These are phyloP conservation scores for Debaryomycetaceae sp. DNA, from an alignment of 1,139 yeast species.

Conservation along the genomic window DNA sequence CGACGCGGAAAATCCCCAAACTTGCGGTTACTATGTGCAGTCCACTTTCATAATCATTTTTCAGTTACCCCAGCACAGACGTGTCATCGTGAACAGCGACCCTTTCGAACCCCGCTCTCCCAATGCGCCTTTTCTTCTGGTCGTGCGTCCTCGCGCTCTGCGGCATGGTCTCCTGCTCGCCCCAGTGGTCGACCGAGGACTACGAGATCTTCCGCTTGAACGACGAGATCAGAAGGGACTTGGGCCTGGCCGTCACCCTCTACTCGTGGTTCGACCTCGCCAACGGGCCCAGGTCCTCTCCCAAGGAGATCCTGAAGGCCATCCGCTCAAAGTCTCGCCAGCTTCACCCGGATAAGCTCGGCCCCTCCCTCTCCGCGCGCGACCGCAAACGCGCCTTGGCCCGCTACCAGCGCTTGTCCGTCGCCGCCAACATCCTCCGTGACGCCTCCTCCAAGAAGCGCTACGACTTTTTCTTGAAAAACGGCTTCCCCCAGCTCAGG, in stretches of 20 bases:
- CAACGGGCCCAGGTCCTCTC: slow-evolving; percentile 41
- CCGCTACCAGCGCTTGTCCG: slow-evolving; percentile 63
- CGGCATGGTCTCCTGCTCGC: slow-evolving; percentile 3
- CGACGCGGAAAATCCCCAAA: background rate
- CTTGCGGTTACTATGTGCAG: slow-evolving; percentile 3
- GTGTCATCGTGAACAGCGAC: background rate
- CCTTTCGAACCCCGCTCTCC: slow-evolving; percentile 1
- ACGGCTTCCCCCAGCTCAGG: slow-evolving; percentile 83
- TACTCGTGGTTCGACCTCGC: slow-evolving; percentile 54
- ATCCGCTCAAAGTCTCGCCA: slow-evolving; percentile 60
- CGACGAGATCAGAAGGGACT: slow-evolving; percentile 50
- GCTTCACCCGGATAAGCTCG: slow-evolving; percentile 75
- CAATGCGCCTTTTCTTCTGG: slow-evolving; percentile 1
- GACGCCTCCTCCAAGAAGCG: slow-evolving; percentile 52
- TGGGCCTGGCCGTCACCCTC: slow-evolving; percentile 55
- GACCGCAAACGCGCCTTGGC: slow-evolving; percentile 39
- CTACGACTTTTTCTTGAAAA: slow-evolving; percentile 72
- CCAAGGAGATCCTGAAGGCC: slow-evolving; percentile 62
- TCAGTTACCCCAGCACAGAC: background rate
- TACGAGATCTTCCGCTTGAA: slow-evolving; percentile 72
- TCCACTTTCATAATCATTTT: slow-evolving; percentile 2
- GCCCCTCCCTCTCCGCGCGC: slow-evolving; percentile 20
- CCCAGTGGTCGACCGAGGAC: slow-evolving; percentile 47
- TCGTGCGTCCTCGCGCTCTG: slow-evolving; percentile 3
- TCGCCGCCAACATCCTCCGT: slow-evolving; percentile 64